Percentiles rank a stretch among this genome's conserved stretches.
Conservation (phyloP, 2,329 filamentous ascomycete genomes). For the Phialocephala sp. region DNA sequence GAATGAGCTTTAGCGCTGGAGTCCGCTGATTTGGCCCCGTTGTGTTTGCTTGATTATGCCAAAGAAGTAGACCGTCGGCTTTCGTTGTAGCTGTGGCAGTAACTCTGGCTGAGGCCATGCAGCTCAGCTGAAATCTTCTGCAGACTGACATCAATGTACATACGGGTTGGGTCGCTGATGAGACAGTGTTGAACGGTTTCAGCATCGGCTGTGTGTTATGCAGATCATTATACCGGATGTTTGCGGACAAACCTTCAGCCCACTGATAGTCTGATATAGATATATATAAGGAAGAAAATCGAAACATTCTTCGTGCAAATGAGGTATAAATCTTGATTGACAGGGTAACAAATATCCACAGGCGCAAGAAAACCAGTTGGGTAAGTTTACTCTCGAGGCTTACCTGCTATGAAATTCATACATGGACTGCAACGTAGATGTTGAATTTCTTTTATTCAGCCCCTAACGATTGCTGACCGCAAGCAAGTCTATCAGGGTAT, state of each 20-base stretch:
- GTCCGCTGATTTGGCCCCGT: not conserved
- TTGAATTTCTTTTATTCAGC: not conserved
- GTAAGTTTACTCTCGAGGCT: not conserved
- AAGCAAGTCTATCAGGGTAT: constrained; percentile 31
- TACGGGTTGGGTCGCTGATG: too few species aligned
- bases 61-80: not conserved
- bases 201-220: too few species aligned
- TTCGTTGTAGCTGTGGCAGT: not conserved
- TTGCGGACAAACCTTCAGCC: too few species aligned
- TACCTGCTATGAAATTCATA: not conserved
- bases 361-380: too few species aligned
- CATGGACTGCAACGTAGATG: not conserved
- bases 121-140: not conserved
- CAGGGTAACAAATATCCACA: too few species aligned
- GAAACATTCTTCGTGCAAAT: too few species aligned
- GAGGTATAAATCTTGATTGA: too few species aligned
- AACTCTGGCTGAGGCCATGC: not conserved
- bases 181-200: too few species aligned
- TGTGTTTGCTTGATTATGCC: not conserved
- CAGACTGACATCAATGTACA: too few species aligned
- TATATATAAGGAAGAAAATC: too few species aligned
- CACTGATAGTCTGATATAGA: too few species aligned
- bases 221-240: too few species aligned
- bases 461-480: constrained; percentile 3
- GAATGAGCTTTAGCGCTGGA: not conserved